A percentile compares a stretch with the other conserved stretches of the same genome.
Evolutionary conservation across 345 rosid species (phyloP).

Genomic region (Arabis alpina): DNA sequence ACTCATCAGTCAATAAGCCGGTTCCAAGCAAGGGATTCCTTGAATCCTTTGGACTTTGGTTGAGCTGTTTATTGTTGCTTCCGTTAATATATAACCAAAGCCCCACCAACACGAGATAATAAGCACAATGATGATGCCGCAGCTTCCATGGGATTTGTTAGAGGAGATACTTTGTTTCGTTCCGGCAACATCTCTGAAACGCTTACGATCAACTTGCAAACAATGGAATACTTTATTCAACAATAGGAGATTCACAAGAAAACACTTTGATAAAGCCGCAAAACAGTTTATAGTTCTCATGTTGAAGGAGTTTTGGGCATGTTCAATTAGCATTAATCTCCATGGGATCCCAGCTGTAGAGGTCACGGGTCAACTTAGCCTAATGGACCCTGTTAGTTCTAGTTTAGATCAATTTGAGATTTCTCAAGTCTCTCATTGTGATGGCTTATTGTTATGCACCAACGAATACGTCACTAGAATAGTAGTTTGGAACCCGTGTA

Average conservation of each 20-base stretch:
- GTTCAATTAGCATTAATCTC: too few relatives aligned
- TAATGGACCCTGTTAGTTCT: too few relatives aligned
- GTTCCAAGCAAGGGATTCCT: too few relatives aligned
- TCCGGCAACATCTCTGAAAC: conserved; percentile 12
- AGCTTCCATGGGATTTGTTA: neutral
- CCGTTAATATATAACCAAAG: too few relatives aligned
- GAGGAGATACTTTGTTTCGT: neutral
- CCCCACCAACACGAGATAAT: too few relatives aligned
- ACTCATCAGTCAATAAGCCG: too few relatives aligned
- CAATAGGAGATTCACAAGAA: neutral
- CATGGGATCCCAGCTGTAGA: too few relatives aligned
- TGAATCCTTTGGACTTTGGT: too few relatives aligned
- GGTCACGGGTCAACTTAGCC: too few relatives aligned
- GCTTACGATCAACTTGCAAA: conserved; percentile 6
- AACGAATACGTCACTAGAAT: neutral
- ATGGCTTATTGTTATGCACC: neutral
- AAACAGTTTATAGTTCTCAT: neutral
- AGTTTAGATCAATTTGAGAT: neutral
- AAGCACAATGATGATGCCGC: neutral
- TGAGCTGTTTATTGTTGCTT: too few relatives aligned
- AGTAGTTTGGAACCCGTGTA: conserved; percentile 7
- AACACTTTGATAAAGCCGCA: neutral
- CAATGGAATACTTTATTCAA: neutral
- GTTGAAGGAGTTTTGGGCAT: neutral
- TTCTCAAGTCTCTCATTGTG: neutral